Conservation (phyloP, 163 green algal genomes). For the Chloroidium sp. region DNA sequence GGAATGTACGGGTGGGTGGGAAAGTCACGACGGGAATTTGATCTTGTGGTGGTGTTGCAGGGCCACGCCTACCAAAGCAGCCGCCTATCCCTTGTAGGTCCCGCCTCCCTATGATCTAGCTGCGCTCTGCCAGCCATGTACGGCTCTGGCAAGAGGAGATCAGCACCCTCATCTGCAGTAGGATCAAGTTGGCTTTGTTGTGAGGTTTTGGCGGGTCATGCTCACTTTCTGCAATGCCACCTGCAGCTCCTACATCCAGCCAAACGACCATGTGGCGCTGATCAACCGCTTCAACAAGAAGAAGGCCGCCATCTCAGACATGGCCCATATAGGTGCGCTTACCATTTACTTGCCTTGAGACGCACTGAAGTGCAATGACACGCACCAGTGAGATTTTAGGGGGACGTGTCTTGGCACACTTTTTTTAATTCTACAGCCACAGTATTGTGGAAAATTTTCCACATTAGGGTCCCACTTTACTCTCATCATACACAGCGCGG, state of each 20-base stretch:
- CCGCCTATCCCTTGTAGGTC: slow-evolving; percentile 59
- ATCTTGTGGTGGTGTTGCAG: background rate
- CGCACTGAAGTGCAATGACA: background rate
- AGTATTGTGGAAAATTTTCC: background rate
- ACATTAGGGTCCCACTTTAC: background rate
- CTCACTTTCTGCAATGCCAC: no score
- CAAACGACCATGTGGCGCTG: slow-evolving; percentile 19
- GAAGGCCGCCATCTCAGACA: background rate
- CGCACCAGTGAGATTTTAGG: background rate
- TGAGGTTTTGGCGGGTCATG: no score
- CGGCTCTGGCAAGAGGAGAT: no score
- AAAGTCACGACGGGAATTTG: background rate
- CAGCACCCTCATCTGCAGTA: no score
- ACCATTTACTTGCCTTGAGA: background rate
- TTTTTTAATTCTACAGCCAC: background rate
- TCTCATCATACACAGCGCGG: background rate
- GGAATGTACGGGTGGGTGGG: no score
- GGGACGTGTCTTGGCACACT: background rate
- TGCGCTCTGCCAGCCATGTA: no score
- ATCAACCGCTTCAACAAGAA: background rate
- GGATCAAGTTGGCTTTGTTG: no score
- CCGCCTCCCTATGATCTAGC: no score
- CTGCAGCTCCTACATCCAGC: slow-evolving; percentile 63
- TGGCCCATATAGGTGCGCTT: background rate
- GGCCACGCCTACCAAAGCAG: slow-evolving; percentile 13